Base-by-base conservation (phyloP, 2,329 filamentous ascomycete species). In the Rhynchosporium agropyri region DNA sequence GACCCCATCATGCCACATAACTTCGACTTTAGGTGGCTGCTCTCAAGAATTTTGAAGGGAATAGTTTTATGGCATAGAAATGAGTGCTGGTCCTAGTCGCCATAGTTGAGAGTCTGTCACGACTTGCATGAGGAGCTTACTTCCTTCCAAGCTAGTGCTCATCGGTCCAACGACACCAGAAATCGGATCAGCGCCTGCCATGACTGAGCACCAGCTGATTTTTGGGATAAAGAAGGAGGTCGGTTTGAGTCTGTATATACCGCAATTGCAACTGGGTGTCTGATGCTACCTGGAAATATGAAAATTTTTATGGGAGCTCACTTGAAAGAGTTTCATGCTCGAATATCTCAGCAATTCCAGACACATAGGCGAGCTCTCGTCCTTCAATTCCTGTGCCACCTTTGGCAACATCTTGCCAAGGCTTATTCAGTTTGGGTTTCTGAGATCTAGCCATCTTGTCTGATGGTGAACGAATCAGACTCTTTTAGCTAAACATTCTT, bases 181-280 rank as follows among this genome's bases (percentile, higher is more conserved):
- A 36, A 71, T 66, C 0, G 65, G 51, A 46, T 70, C 67, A 26
- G 58, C 56, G 28, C 83, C 81, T 9, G 77, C 76, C 49, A 77
- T 78, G 0, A 79, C 83, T 1, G 79, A 74, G 65, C 65, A 67
- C 75, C 76, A 60, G 72, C 79, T 13, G 77, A 78, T 68, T 78
- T 81, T 66, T 78, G 70, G 63, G 29, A 73, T 71, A 28, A 72
- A 75, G 15, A 76, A 76, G 2, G 73, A 70, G 49, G 77, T 79
- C 0, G 80, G 80, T 58, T 81, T 82, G 70, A 82, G 77, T 0
- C 80, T 79, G 62, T 80, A 82, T 9, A 82, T 71, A 0, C 80
- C 80, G 46, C 78, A 78, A 53, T 79, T 81, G 81, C 79, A 0
- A 81, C 78, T 3, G 74, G 73, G 12, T 69, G 68, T 53, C 74